phyloP scores from a whole-genome alignment of 2,329 filamentous ascomycete genomes.

The Penicillium sp. region DNA sequence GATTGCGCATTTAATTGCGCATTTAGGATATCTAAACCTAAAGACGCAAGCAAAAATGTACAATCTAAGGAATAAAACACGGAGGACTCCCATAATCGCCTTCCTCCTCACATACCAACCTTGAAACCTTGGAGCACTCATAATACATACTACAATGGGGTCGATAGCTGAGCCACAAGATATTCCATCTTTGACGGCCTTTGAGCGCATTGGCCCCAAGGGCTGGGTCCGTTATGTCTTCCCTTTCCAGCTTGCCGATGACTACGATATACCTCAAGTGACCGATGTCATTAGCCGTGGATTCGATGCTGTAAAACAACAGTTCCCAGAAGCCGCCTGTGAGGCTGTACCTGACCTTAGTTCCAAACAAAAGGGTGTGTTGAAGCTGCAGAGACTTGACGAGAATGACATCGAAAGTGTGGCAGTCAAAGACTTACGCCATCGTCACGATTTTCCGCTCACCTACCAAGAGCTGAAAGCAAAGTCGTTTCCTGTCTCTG shows the following conservation, averaged over 20 bases:
- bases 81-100: too few relatives aligned
- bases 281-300: conserved; percentile 19
- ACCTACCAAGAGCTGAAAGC: conserved; percentile 41
- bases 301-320: conserved; percentile 30
- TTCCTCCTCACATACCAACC: too few relatives aligned
- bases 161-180: not conserved
- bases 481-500: conserved; percentile 47
- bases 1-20: too few relatives aligned
- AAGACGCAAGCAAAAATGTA: too few relatives aligned
- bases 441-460: conserved; percentile 28
- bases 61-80: too few relatives aligned
- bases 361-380: conserved; percentile 32
- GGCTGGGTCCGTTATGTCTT: conserved; percentile 40
- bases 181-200: conserved; percentile 21
- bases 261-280: conserved; percentile 29
- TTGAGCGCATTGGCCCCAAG: conserved; percentile 39
- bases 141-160: not conserved
- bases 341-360: conserved; percentile 35
- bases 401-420: conserved; percentile 29
- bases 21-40: too few relatives aligned
- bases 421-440: conserved; percentile 45
- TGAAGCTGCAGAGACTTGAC: conserved; percentile 27
- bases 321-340: conserved; percentile 33
- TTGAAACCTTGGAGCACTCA: too few relatives aligned
- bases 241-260: conserved; percentile 34